Base-by-base conservation (phyloP, 495 filamentous ascomycete species). In the Tuber microsphaerosporum region DNA sequence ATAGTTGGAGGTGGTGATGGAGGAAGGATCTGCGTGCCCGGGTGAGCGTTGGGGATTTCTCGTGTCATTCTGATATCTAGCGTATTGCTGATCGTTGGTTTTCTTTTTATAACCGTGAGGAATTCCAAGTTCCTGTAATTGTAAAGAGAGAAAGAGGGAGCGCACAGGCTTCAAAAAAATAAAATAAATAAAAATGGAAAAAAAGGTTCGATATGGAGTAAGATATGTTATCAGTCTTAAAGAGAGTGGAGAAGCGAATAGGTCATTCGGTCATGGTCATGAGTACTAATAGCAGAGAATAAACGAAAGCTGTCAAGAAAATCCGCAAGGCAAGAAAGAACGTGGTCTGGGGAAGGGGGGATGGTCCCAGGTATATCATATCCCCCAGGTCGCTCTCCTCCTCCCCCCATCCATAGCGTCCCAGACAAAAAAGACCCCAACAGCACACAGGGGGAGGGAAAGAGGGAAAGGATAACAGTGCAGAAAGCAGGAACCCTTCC, bases 361-460 rank as follows among this genome's bases (percentile, higher is more conserved):
- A 65, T 34, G 56, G 56, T 14, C 56, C n/a, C 56, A 34, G 26
- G 56, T 65, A 65, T 65, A 65, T 65, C 26, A 65, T 34, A 65
- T 34, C 17, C 56, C n/a, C 56, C 56, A 65, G 5, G 26, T 34
- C 14, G 26, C 14, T 31, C 56, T 65, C 26, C 84, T 90, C 91
- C n/a, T 97, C 91, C 2, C 90, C 76, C 97, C 84, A 92, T 97
- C n/a, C 90, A 90, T 85, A 95, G 91, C 12, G 95, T 97, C 34
- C 93, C 93, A 80, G 97, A 92, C 37, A 37, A 37, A 37, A 37
- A 80, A 83, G 0, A 93, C 93, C 0, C 94, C 94, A 0, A 92
- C 56, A 65, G 31, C n/a, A 26, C 26, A 31, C 56, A 65, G 56
- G 56, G 56, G 56, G 5, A 8, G 56, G 26, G 26, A 34, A 65